Evolutionary conservation across 768 basidiomycete species (phyloP).

Genomic region (Zangia roseola): DNA sequence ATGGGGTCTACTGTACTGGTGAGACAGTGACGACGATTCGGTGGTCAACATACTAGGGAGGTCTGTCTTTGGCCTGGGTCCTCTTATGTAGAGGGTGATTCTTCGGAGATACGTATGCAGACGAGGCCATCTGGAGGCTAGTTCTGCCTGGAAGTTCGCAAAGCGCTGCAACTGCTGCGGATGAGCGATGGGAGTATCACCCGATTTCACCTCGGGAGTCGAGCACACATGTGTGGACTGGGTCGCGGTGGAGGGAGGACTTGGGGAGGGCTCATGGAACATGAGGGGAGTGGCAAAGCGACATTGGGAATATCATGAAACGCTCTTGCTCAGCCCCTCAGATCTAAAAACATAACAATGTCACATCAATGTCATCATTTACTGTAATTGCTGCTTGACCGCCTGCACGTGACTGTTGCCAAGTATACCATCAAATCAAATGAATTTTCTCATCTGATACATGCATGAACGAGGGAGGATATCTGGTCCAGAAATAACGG

Average conservation of each 20-base stretch:
- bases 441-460: too few relatives aligned
- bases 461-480: background rate
- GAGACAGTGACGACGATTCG: background rate
- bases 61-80: slow-evolving; percentile 57
- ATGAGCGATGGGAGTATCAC: background rate
- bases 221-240: slow-evolving; percentile 14
- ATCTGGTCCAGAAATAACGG: background rate
- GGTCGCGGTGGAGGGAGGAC: slow-evolving; percentile 3
- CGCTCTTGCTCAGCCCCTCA: background rate
- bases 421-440: too few relatives aligned
- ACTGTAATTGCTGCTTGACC: too few relatives aligned
- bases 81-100: slow-evolving; percentile 44
- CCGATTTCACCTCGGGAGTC: background rate
- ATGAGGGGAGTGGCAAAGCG: slow-evolving; percentile 6
- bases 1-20: slow-evolving; percentile 41
- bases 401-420: too few relatives aligned
- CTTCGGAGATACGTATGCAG: slow-evolving; percentile 12
- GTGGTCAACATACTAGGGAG: slow-evolving; percentile 39
- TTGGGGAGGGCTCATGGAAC: slow-evolving; percentile 2
- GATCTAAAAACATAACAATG: slow-evolving; percentile 4
- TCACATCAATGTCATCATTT: too few relatives aligned
- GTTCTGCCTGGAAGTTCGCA: slow-evolving; percentile 5
- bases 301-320: too few relatives aligned
- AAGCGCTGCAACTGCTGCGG: background rate
- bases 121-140: slow-evolving; percentile 18